Conservation (phyloP, 2,329 filamentous ascomycete genomes). For the Aureobasidium pullulans region DNA sequence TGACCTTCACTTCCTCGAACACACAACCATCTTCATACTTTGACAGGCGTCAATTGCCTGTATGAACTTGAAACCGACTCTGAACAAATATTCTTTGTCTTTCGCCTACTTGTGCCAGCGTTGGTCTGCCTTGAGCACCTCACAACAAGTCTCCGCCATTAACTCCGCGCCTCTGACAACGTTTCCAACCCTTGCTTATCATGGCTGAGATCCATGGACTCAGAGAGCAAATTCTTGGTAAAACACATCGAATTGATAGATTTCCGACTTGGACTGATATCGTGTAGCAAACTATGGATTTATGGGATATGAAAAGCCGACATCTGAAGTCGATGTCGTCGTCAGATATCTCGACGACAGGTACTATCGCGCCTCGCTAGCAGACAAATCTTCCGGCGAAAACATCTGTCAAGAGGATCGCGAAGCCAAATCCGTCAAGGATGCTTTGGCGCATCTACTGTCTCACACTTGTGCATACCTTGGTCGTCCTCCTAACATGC, state of each 20-base stretch:
- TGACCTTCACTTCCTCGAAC: not conserved
- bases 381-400: not conserved
- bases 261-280: not conserved
- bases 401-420: not conserved
- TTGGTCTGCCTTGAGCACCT: no score
- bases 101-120: not conserved
- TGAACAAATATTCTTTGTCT: not conserved
- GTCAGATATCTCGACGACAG: not conserved
- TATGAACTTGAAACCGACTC: no score
- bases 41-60: not conserved
- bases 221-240: slow-evolving; percentile 5
- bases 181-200: not conserved
- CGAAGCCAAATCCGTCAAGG: not conserved
- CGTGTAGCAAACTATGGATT: not conserved
- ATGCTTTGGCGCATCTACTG: not conserved
- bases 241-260: no score
- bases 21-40: not conserved
- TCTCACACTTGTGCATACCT: not conserved
- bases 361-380: not conserved
- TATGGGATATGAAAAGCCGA: not conserved
- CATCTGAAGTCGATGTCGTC: not conserved
- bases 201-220: slow-evolving; percentile 1
- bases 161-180: no score
- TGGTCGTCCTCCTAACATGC: not conserved
- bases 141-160: no score